Percentiles rank a stretch among this genome's conserved stretches.
Evolutionary conservation across 345 rosid species (phyloP).

Genomic region (Linum usitatissimum): DNA sequence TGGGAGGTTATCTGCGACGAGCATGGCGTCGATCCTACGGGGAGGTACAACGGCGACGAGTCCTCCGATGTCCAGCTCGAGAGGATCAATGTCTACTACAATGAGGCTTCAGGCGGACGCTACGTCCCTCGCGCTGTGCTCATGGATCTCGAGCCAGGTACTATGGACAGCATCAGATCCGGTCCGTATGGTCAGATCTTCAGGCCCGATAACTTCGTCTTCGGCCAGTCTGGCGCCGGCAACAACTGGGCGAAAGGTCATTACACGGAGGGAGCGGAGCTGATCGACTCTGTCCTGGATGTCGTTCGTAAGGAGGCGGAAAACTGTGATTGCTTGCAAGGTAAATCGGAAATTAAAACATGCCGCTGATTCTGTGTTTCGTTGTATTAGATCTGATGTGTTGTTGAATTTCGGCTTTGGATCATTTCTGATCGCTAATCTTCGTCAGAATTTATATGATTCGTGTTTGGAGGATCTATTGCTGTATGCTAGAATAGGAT

Average conservation of each 20-base stretch:
- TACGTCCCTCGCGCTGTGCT: conserved; percentile 94
- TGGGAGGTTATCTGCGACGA: conserved; percentile 98
- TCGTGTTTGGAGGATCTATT: not conserved
- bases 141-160: conserved; percentile 98
- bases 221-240: conserved; percentile 82
- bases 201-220: conserved; percentile 78
- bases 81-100: conserved; percentile 86
- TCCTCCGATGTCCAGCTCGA: conserved; percentile 64
- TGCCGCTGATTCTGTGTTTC: not conserved
- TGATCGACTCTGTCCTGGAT: conserved; percentile 90
- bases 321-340: conserved; percentile 98
- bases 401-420: not conserved
- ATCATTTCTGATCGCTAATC: not conserved
- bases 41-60: conserved; percentile 53
- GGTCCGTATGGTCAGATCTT: conserved; percentile 83
- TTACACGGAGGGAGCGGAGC: conserved; percentile 92
- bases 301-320: conserved; percentile 95
- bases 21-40: conserved; percentile 85
- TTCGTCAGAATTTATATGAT: not conserved
- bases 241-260: conserved; percentile 90
- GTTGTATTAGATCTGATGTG: not conserved
- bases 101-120: conserved; percentile 85
- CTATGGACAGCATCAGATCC: conserved; percentile 95
- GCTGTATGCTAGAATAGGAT: too few species aligned
- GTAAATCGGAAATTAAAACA: conserved; percentile 16